Base-by-base conservation (phyloP, 805 yeast species). In the Ogataea thermomethanolica region DNA sequence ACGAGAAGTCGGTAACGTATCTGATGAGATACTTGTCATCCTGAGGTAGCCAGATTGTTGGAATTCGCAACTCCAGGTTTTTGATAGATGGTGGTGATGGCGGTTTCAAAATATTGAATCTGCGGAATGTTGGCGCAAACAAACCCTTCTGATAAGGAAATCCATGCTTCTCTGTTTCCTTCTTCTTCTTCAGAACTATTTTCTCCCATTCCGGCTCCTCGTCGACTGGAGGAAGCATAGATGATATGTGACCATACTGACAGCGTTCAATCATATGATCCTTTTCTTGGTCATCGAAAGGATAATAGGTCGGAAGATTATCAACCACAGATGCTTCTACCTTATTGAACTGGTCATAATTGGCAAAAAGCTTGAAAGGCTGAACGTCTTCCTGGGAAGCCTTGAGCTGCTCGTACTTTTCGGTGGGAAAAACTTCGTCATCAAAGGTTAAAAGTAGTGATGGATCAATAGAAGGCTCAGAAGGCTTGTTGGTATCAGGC, bases 21-120 rank as follows among this genome's bases (percentile, higher is more conserved):
- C 79, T 81, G 35, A 89, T 80, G 49, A 93, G 73, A 46, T 73
- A 72, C 46, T 79, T 81, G 58, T 93, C 99, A 60, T 93, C 99
- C 50, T 83, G 89, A 0, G 98, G 97, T 12, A 90, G 71, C 99
- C 99, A 93, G 24, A 90, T 85, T 0, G 98, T 88, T 3, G 98
- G 97, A 2, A 91, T 81, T 48, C 98, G 70, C 45, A 78, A 74
- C 47, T 87, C 90, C 49, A 93, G 66, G 55, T 87, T 85, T 53
- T 82, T 79, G 44, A 86, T 65, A 7, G 85, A 75, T 3, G 99
- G 99, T 0, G 98, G 98, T 37, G 76, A 74, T 5, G 99, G 99
- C 0, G 99, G 97, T 48, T 83, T 79, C 35, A 90, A 68, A 37
- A 71, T 73, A 41, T 77, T 81, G 44, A 76, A 74, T 35, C 82